Evolutionary conservation across 805 yeast genomes (phyloP), one percentile per base, ranked within the genome.

Genomic region (Saccharomycopsis sp.): DNA sequence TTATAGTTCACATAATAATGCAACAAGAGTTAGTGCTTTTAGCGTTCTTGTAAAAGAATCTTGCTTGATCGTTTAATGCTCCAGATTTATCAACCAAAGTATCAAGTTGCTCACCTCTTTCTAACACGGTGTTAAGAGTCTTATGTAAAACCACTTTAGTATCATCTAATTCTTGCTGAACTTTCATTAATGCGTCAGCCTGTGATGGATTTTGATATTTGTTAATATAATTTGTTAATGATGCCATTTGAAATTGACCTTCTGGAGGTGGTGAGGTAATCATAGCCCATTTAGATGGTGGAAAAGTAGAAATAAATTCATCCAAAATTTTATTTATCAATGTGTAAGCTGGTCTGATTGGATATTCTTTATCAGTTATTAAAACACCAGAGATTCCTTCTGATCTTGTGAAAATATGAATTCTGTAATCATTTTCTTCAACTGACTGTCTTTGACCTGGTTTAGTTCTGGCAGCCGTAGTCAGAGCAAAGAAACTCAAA

Each of bases 41-140:
- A 27, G 98, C 97, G 65, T 90, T 96, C 61, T 87, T 89, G 71
- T 90, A 93, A 62, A 93, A 93, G 85, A 88, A 87, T 60, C 90
- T 79, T 19, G 96, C 85, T 44, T 89, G 77, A 16, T 85, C 74
- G 28, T 93, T 82, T 58, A 93, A 72, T 1, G 96, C 95, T 63
- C 89, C 97, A 31, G 95, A 84, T 69, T 93, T 93, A 60, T 90
- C 96, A 34, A 93, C 97, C 56, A 93, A 72, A 34, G 93, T 74
- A 60, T 93, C 98, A 57, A 93, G 75, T 59, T 88, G 88, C 65
- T 93, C 99, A 41, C 98, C 98, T 63, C 99, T 79, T 64, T 87
- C 94, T 60, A 93, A 73, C 6, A 93, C 96, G 51, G 83, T 74
- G 65, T 93, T 97, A 54, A 93, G 90, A 38, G 97, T 88, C 67